Evolutionary conservation across 2,329 filamentous ascomycete genomes (phyloP).

Genomic region (Fusarium circinatum): DNA sequence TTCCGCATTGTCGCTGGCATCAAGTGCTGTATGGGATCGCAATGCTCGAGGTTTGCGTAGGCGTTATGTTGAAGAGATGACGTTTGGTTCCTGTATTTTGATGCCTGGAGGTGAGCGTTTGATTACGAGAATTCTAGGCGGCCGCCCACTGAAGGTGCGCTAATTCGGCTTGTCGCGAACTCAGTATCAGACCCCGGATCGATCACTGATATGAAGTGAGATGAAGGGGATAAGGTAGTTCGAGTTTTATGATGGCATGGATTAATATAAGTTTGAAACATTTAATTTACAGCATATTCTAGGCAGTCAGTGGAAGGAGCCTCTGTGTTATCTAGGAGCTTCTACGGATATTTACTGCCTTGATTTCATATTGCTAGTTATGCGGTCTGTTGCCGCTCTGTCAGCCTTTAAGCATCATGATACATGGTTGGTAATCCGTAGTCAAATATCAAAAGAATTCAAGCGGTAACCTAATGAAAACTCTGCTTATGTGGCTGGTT

Average conservation of each 20-base stretch:
- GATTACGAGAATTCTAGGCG: slow-evolving; percentile 11
- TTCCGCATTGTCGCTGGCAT: slow-evolving; percentile 46
- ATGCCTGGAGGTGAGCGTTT: slow-evolving; percentile 31
- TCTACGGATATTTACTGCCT: not conserved
- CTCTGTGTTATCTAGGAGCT: too few species aligned
- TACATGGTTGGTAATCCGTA: slow-evolving; percentile 8
- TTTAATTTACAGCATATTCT: not conserved
- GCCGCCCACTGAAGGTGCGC: slow-evolving; percentile 30
- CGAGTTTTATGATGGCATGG: not conserved
- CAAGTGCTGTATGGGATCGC: slow-evolving; percentile 14
- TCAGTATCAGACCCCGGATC: not conserved
- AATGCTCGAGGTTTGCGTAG: not conserved
- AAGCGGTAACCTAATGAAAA: not conserved
- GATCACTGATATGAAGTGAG: not conserved
- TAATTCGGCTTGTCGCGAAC: slow-evolving; percentile 7
- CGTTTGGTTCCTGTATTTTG: slow-evolving; percentile 23
- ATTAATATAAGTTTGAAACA: not conserved
- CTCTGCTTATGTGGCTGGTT: not conserved
- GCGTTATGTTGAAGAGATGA: slow-evolving; percentile 17
- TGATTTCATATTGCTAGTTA: not conserved
- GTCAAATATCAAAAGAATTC: not conserved
- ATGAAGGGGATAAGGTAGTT: not conserved
- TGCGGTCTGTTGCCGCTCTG: not conserved
- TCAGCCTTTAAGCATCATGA: not conserved
- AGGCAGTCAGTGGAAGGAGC: not conserved